Percentiles rank a stretch among this genome's conserved stretches.
Evolutionary conservation across 139 green algal genomes (phyloP).

Genomic region (Coccomyxa sp.): DNA sequence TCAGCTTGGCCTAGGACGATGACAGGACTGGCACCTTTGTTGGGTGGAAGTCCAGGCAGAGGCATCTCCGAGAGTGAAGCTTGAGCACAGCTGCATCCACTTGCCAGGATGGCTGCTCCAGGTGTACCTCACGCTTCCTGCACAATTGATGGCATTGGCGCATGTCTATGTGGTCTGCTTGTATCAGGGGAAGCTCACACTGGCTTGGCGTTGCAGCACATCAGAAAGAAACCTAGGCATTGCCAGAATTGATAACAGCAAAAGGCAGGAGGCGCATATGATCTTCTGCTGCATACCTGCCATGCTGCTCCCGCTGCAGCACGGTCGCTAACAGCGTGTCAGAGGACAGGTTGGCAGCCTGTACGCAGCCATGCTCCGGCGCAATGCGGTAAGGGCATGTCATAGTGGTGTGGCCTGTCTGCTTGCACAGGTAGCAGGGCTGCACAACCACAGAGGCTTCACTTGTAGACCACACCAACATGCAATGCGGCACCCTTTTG

Average conservation of each 20-base stretch:
- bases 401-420: constrained; percentile 75
- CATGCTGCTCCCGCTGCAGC: constrained; percentile 32
- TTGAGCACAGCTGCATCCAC: constrained; percentile 81
- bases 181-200: too few species aligned
- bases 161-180: too few species aligned
- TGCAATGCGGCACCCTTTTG: too few species aligned
- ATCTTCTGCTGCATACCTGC: constrained; percentile 12
- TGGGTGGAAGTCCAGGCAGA: constrained; percentile 78
- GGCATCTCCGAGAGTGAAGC: constrained; percentile 69
- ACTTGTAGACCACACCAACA: too few species aligned
- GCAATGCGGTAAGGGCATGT: constrained; percentile 72
- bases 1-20: too few species aligned
- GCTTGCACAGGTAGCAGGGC: constrained; percentile 86
- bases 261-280: too few species aligned
- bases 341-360: constrained; percentile 11
- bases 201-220: too few species aligned
- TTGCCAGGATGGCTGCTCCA: constrained; percentile 29
- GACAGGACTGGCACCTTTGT: too few species aligned
- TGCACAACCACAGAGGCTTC: too few species aligned
- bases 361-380: constrained; percentile 43
- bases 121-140: constrained; percentile 1
- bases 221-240: too few species aligned
- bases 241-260: too few species aligned
- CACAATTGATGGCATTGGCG: constrained; percentile 6
- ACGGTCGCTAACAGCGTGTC: constrained; percentile 27